phyloP scores from a whole-genome alignment of 1,284 basidiomycete genomes.

The Grifola frondosa region DNA sequence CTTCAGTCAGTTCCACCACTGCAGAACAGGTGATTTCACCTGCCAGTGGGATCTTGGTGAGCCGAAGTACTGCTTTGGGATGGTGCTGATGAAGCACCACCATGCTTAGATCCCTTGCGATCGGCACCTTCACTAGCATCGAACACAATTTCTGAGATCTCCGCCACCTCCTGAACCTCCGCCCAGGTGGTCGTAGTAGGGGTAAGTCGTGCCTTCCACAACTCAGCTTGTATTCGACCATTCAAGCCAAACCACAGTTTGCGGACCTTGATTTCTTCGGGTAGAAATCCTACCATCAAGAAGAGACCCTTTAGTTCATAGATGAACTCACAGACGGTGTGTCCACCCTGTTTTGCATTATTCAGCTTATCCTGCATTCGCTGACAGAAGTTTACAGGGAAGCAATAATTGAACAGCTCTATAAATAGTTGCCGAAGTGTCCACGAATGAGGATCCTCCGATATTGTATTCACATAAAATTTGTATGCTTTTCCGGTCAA shows the following conservation, averaged over 20 bases:
- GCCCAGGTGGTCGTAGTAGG: slow-evolving; percentile 2
- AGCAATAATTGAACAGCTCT: slow-evolving; percentile 8
- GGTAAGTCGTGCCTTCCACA: slow-evolving; percentile 3
- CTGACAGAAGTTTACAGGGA: slow-evolving; percentile 4
- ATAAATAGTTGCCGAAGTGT: neutral
- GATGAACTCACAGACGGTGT: slow-evolving; percentile 3
- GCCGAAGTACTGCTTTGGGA: no score
- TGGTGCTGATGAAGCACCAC: no score
- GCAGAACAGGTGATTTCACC: no score
- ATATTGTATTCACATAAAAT: slow-evolving; percentile 2
- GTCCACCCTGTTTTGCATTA: neutral
- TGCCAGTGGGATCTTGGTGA: no score
- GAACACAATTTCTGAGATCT: slow-evolving; percentile 4
- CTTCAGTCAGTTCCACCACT: no score
- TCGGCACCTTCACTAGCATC: no score
- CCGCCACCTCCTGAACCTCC: slow-evolving; percentile 1
- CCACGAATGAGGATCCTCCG: neutral
- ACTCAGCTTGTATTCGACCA: slow-evolving; percentile 1
- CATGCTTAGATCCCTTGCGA: no score
- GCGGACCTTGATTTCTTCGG: neutral
- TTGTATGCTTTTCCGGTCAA: slow-evolving; percentile 1
- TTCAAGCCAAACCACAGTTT: slow-evolving; percentile 6
- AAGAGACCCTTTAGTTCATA: slow-evolving; percentile 6
- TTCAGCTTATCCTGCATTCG: slow-evolving; percentile 1
- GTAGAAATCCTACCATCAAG: slow-evolving; percentile 2